Base-by-base conservation (phyloP, 768 basidiomycete genomes). In the Phlebiopsis flavidoalba region DNA sequence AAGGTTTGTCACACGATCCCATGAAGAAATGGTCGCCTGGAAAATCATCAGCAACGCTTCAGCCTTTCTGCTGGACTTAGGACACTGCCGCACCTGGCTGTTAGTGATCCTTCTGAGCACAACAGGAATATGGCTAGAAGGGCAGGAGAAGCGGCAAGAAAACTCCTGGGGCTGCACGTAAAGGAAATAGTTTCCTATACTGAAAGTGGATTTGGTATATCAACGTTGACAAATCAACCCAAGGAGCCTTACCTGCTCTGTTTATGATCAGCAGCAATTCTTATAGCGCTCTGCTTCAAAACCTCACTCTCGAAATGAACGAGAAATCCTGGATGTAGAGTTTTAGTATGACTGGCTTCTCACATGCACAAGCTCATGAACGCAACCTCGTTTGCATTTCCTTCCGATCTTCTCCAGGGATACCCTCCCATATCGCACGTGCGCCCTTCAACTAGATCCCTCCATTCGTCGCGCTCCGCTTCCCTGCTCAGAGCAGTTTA, bases 141-240 rank as follows among this genome's bases (percentile, higher is more conserved):
- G 95, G 93, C 8, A 98, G n/a, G 79, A 33, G 93, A n/a, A 96
- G 5, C 93, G 87, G 69, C n/a, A 98, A 93, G 75, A 98, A n/a
- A n/a, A 94, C 12, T 83, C 84, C 65, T 91, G 88, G 3, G n/a
- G 93, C 91, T 14, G 91, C 93, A n/a, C n/a, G 7, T 93, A 89
- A 24, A 98, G 78, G 70, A 96, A 91, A 69, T 93, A 95, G 72
- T 96, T 96, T 24, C 94, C 94, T 24, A 95, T 84, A 64, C 90
- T 91, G 62, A 17, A 21, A 35, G 35, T 17, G 22, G 24, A 3
- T 2, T n/a, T 8, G 55, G 14, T 35, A 60, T 43, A n/a, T 21
- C 31, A 36, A 35, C 47, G 47, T 35, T 14, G n/a, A 35, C 35
- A 31, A 19, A 14, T 12, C 6, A 2, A 8, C 3, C 10, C 21